Percentiles rank a stretch among this genome's conserved stretches.
Conservation (phyloP, 106 monocot genomes). For the Amphibolis antarctica region DNA sequence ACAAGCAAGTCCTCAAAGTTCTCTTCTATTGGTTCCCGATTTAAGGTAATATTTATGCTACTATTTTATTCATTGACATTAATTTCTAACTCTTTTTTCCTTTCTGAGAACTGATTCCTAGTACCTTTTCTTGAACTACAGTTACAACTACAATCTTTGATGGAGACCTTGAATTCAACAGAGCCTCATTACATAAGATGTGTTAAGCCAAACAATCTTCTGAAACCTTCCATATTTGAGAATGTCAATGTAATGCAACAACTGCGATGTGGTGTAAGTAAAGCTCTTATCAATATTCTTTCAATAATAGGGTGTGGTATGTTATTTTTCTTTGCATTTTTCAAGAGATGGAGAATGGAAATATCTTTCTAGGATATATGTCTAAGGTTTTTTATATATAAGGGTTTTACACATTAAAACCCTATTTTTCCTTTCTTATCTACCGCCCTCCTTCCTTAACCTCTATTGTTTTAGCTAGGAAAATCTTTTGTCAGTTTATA, state of each 20-base stretch:
- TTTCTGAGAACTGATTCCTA: no score
- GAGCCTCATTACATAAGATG: slow-evolving; percentile 99
- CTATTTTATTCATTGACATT: no score
- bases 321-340: not conserved
- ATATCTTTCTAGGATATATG: no score
- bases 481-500: no score
- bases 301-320: not conserved
- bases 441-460: no score
- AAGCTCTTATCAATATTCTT: not conserved
- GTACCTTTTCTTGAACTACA: slow-evolving; percentile 14
- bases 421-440: no score
- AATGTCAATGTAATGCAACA: slow-evolving; percentile 96
- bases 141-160: slow-evolving; percentile 84
- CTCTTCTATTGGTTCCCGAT: slow-evolving; percentile 93
- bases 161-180: slow-evolving; percentile 95
- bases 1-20: slow-evolving; percentile 83
- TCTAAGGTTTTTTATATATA: no score
- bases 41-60: slow-evolving; percentile 40
- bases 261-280: slow-evolving; percentile 95
- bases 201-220: slow-evolving; percentile 92
- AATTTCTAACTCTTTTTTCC: not conserved
- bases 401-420: no score
- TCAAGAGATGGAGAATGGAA: no score
- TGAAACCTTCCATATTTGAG: slow-evolving; percentile 93
- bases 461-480: no score